Base-by-base conservation (phyloP, 805 yeast species). In the Metschnikowia anglica region DNA sequence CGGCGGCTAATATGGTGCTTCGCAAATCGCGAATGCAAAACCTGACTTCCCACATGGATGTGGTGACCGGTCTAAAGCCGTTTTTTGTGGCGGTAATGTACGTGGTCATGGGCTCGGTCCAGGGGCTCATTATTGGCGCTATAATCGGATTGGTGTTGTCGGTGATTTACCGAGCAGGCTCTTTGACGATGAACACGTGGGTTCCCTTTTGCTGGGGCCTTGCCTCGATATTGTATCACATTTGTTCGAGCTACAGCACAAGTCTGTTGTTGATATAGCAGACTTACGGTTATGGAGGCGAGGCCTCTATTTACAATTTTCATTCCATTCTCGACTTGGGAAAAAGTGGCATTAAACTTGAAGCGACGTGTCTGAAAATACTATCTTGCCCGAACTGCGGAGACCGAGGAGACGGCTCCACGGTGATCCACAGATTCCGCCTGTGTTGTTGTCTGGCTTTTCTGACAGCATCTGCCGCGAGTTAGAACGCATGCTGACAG, bases 121-220 rank as follows among this genome's bases (percentile, higher is more conserved):
- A 80, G 54, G 97, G 85, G 0, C 68, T 86, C 32, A 64, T 80
- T 2, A 68, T 83, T 1, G 98, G 97, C 0, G 79, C 90, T 1
- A 71, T 88, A 5, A 73, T 85, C 30, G 97, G 97, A 0, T 68
- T 89, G 10, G 59, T 93, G 49, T 58, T 86, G 13, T 83, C 83
- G 26, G 85, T 88, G 1, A 76, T 89, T 6, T 90, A 90, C 65
- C 71, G 75, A 41, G 81, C 95, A 0, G 96, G 96, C 0, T 73
- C 84, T 18, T 80, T 91, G 54, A 77, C 85, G 17, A 87, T 93
- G 95, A 83, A 95, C 10, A 87, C 97, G 0, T 91, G 99, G 99
- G 80, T 91, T 6, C 98, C 99, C 0, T 74, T 91, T 51, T 76
- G 85, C 42, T 87, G 90, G 80, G 95, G 81, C 0, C 62, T 85